Percentiles rank a stretch among this genome's conserved stretches.
Evolutionary conservation across 805 yeast genomes (phyloP).

Genomic region (Starmerella apis): DNA sequence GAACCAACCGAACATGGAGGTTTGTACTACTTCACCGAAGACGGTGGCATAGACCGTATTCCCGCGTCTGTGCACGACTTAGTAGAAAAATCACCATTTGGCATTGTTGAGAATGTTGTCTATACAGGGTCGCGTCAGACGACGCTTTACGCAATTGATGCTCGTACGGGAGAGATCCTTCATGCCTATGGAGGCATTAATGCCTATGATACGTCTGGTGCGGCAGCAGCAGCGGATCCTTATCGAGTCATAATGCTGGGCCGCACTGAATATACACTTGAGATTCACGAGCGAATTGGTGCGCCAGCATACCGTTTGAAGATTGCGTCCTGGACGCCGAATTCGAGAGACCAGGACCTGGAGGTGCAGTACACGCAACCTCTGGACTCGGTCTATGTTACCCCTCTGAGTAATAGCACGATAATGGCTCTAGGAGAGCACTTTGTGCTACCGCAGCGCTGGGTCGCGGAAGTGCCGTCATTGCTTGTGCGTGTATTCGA

Average conservation of each 20-base stretch:
- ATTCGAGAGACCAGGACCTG: constrained; percentile 59
- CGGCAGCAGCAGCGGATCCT: constrained; percentile 6
- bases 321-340: constrained; percentile 85
- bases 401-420: constrained; percentile 75
- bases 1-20: constrained; percentile 85
- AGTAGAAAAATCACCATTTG: constrained; percentile 76
- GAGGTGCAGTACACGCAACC: constrained; percentile 37
- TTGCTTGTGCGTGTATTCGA: constrained; percentile 74
- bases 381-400: constrained; percentile 62
- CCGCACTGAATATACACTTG: constrained; percentile 33
- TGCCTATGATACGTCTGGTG: constrained; percentile 1
- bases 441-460: constrained; percentile 51
- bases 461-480: constrained; percentile 67
- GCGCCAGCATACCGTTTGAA: constrained; percentile 60
- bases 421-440: constrained; percentile 56
- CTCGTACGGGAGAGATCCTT: constrained; percentile 61
- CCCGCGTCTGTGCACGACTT: constrained; percentile 72
- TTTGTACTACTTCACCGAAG: constrained; percentile 66
- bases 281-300: constrained; percentile 58
- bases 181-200: constrained; percentile 53
- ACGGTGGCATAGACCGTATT: constrained; percentile 63
- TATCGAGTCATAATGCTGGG: constrained; percentile 27
- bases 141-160: constrained; percentile 61
- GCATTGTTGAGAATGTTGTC: constrained; percentile 61
- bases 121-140: constrained; percentile 80